Evolutionary conservation across 2,329 filamentous ascomycete genomes (phyloP).

Genomic region (Fusarium lyarnte): DNA sequence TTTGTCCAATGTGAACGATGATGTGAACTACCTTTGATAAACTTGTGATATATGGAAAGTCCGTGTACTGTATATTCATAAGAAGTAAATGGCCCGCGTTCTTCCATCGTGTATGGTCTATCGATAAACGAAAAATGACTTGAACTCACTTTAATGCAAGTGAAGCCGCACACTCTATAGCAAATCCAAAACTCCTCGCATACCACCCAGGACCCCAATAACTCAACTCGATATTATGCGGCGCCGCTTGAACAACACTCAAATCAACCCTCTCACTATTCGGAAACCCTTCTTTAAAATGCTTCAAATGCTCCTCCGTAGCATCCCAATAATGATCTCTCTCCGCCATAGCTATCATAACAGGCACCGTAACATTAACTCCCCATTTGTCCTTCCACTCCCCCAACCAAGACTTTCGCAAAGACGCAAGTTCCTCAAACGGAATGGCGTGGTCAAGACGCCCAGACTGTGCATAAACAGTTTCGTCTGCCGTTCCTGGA

Average conservation of each 20-base stretch:
- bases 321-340: slow-evolving; percentile 31
- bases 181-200: slow-evolving; percentile 35
- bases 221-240: slow-evolving; percentile 37
- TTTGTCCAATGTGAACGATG: fast-evolving
- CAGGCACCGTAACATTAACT: slow-evolving; percentile 7
- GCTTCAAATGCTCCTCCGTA: slow-evolving; percentile 30
- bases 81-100: fast-evolving
- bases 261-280: slow-evolving; percentile 27
- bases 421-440: slow-evolving; percentile 21
- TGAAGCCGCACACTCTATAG: slow-evolving; percentile 31
- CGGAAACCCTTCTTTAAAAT: slow-evolving; percentile 12
- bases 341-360: slow-evolving; percentile 29
- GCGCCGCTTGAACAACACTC: slow-evolving; percentile 28
- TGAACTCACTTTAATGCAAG: background rate
- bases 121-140: too few species aligned
- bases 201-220: slow-evolving; percentile 36
- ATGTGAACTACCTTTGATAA: fast-evolving
- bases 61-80: background rate
- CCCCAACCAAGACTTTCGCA: slow-evolving; percentile 21
- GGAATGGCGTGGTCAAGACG: slow-evolving; percentile 29
- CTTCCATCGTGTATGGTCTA: background rate
- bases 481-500: slow-evolving; percentile 27
- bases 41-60: background rate
- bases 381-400: slow-evolving; percentile 36
- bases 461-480: slow-evolving; percentile 25